Evolutionary conservation across 345 rosid genomes (phyloP).

Genomic region (Nasturtium officinale): DNA sequence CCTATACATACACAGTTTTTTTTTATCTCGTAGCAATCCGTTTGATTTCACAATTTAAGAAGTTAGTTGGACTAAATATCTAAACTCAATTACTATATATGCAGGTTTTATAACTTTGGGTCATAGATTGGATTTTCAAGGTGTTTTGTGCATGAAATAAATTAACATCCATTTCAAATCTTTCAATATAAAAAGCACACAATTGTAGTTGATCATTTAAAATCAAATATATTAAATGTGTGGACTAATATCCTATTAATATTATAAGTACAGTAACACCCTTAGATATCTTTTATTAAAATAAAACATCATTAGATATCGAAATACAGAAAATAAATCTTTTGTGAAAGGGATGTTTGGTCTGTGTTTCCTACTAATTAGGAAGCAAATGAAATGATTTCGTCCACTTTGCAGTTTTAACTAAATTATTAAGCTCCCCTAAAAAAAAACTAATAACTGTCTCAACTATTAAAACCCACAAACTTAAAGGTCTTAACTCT

Average conservation of each 20-base stretch:
- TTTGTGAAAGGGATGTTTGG: slow-evolving; percentile 36
- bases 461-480: slow-evolving; percentile 24
- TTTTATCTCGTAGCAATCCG: background rate
- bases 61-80: background rate
- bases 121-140: background rate
- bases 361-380: slow-evolving; percentile 39
- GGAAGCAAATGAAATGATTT: slow-evolving; percentile 39
- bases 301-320: background rate
- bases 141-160: background rate
- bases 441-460: slow-evolving; percentile 26
- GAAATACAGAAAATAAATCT: background rate
- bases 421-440: background rate
- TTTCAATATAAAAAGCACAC: background rate
- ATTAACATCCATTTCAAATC: background rate
- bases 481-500: slow-evolving; percentile 9
- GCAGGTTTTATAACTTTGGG: background rate
- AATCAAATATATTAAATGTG: background rate
- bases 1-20: background rate
- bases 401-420: slow-evolving; percentile 19
- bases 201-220: background rate
- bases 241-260: background rate
- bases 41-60: background rate
- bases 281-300: background rate
- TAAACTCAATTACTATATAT: background rate
- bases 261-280: background rate